These are phyloP conservation scores for Pseudogymnoascus sp. DNA, from an alignment of 2,329 filamentous ascomycete species.

Conservation along the genomic window DNA sequence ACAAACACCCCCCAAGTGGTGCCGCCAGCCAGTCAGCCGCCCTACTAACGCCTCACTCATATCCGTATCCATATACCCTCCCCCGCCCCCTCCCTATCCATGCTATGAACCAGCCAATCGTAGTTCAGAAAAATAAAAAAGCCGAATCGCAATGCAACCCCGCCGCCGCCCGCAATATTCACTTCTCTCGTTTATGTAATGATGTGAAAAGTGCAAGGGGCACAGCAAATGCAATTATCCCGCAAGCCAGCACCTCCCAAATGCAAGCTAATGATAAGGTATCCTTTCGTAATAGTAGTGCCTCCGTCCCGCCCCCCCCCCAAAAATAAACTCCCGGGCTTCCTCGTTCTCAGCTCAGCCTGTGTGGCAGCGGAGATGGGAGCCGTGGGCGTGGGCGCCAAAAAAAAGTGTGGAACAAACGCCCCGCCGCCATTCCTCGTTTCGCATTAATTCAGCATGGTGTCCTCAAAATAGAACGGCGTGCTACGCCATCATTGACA, in stretches of 20 bases:
- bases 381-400: not conserved
- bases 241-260: constrained; percentile 3
- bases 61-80: not conserved
- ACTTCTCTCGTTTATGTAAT: not conserved
- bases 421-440: not conserved
- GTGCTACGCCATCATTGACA: constrained; percentile 42
- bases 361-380: not conserved
- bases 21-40: not conserved
- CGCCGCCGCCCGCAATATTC: not conserved
- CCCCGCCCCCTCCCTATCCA: not conserved
- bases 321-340: not conserved
- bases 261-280: constrained; percentile 8
- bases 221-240: constrained; percentile 3
- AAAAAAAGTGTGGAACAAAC: not conserved
- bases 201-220: not conserved
- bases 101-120: constrained; percentile 2
- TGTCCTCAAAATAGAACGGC: not conserved
- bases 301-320: not conserved
- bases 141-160: constrained; percentile 1
- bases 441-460: not conserved
- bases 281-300: not conserved
- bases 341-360: not conserved
- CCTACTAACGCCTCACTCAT: constrained; percentile 1
- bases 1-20: not conserved
- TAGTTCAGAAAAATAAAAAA: constrained; percentile 5